A percentile compares a stretch with the other conserved stretches of the same genome.
These are phyloP conservation scores for Gyromitra esculenta DNA, from an alignment of 2,329 filamentous ascomycete genomes.

Conservation along the genomic window DNA sequence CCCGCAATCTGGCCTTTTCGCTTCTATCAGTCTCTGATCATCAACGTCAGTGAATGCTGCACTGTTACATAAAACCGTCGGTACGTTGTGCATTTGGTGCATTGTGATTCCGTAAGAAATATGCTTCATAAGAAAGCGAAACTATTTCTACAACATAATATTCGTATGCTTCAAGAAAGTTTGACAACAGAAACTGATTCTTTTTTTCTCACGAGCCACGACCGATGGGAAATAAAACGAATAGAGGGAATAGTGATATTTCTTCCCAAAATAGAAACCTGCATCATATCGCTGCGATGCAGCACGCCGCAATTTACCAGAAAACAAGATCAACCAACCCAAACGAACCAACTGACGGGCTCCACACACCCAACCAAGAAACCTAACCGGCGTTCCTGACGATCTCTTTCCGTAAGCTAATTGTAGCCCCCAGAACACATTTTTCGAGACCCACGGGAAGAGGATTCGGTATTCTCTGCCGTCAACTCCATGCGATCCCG, in stretches of 20 bases:
- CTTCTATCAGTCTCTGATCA: slow-evolving; percentile 40
- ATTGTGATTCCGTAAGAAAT: slow-evolving; percentile 25
- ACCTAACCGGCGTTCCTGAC: slow-evolving; percentile 45
- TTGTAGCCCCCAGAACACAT: slow-evolving; percentile 29
- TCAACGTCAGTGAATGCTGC: slow-evolving; percentile 22
- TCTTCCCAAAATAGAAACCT: slow-evolving; percentile 37
- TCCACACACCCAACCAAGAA: slow-evolving; percentile 49
- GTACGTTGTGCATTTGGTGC: slow-evolving; percentile 15
- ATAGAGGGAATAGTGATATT: slow-evolving; percentile 25
- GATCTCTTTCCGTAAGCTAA: slow-evolving; percentile 45
- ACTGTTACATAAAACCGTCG: slow-evolving; percentile 46
- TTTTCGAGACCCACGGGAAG: slow-evolving; percentile 32
- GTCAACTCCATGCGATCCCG: slow-evolving; percentile 44
- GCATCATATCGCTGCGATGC: slow-evolving; percentile 41
- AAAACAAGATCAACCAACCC: slow-evolving; percentile 47
- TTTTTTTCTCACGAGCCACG: slow-evolving; percentile 4
- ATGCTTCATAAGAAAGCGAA: slow-evolving; percentile 29
- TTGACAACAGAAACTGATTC: slow-evolving; percentile 21
- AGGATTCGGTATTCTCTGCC: slow-evolving; percentile 44
- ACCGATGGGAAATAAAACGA: slow-evolving; percentile 18
- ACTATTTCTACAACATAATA: slow-evolving; percentile 14
- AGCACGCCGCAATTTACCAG: slow-evolving; percentile 50
- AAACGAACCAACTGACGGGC: slow-evolving; percentile 46
- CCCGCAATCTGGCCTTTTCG: slow-evolving; percentile 46
- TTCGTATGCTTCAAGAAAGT: slow-evolving; percentile 11